A percentile compares a stretch with the other conserved stretches of the same genome.
Conservation (phyloP, 2,329 filamentous ascomycete species). For the Aspergillus pseudoviridinutans region DNA sequence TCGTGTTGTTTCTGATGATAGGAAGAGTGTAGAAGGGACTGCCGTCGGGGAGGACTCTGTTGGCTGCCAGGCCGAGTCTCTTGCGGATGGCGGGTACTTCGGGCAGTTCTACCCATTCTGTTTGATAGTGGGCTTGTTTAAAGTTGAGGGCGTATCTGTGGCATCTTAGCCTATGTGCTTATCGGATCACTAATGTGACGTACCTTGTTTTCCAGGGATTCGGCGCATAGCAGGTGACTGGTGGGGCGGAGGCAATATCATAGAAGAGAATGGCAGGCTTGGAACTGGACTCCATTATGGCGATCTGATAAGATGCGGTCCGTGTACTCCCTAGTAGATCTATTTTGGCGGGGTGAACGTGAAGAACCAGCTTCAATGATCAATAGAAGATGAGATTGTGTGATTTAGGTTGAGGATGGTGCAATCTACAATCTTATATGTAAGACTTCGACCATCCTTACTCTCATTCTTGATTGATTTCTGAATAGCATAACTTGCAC, state of each 20-base stretch:
- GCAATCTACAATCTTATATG: no score
- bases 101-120: slow-evolving; percentile 12
- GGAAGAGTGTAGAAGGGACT: slow-evolving; percentile 1
- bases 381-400: not conserved
- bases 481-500: no score
- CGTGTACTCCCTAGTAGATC: not conserved
- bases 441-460: no score
- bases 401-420: no score
- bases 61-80: slow-evolving; percentile 1
- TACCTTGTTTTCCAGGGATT: slow-evolving; percentile 30
- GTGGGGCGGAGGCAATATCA: slow-evolving; percentile 40
- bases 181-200: not conserved
- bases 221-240: slow-evolving; percentile 24
- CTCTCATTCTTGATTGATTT: no score
- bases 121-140: slow-evolving; percentile 8
- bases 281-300: not conserved
- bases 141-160: slow-evolving; percentile 12
- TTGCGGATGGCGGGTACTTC: slow-evolving; percentile 9
- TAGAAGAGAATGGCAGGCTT: slow-evolving; percentile 37
- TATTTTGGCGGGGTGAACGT: not conserved
- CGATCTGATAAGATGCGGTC: not conserved
- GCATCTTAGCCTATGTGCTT: not conserved
- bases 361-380: not conserved
- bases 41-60: not conserved
- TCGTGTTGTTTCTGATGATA: not conserved